Base-by-base conservation (phyloP, 495 filamentous ascomycete genomes). In the Tuber borchii region DNA sequence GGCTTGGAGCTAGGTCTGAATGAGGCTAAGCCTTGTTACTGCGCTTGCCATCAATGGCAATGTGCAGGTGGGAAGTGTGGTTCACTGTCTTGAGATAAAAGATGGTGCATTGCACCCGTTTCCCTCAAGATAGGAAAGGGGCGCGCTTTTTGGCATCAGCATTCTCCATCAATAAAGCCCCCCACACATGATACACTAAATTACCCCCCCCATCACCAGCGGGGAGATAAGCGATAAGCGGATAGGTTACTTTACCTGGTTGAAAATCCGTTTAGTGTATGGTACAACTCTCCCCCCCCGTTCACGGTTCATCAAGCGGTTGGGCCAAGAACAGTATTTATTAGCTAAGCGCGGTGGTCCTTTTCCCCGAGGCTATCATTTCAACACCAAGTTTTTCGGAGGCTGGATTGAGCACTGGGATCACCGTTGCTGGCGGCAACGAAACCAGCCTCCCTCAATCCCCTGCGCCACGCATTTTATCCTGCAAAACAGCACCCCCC, bases 391-490 rank as follows among this genome's bases (percentile, higher is more conserved):
- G 17, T 65, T 65, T 65, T 19, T 14, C 10, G 56, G 56, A 8
- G 56, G 56, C 14, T 65, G 51, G 51, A 26, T 61, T 16, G 3
- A 61, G 31, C 26, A 61, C 51, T 5, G 26, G 51, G 51, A 65
- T 65, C 56, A 65, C 56, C 26, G 73, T 79, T 79, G 76, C 61
- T 69, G 10, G 69, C 31, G 56, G 40, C 74, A 78, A 71, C 70
- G 56, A 76, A 75, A 74, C 78, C 78, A 79, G 73, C 78, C 78
- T 79, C 78, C 76, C 72, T 79, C 74, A 51, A 71, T 42, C 46
- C 22, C 22, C 22, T n/a, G 78, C 78, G 78, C 78, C 78, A 79
- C 78, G 78, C 78, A 79, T 79, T 79, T 78, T 79, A 51, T 74
- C 46, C 72, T 72, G 74, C 75, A 78, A 79, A 72, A 51, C 70